Percentiles rank a stretch among this genome's conserved stretches.
Conservation (phyloP, 345 rosid species). For the Psidium guajava region DNA sequence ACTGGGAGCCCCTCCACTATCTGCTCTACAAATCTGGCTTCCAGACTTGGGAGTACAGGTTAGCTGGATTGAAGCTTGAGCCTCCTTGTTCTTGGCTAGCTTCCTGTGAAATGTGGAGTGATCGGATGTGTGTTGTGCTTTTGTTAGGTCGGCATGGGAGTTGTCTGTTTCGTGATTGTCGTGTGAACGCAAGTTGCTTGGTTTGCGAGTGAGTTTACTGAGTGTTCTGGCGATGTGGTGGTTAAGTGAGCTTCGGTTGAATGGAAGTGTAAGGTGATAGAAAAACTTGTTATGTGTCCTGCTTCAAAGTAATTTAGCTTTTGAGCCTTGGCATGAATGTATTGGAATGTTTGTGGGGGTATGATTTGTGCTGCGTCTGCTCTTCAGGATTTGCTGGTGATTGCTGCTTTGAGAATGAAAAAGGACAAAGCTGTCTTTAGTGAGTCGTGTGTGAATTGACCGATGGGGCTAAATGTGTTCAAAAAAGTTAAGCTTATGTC, state of each 20-base stretch:
- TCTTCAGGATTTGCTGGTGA: neutral
- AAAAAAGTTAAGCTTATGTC: neutral
- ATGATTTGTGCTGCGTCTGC: neutral
- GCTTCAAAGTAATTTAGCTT: neutral
- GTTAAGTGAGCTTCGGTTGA: neutral
- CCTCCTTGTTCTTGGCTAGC: neutral
- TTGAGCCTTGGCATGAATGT: neutral
- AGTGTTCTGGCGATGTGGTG: neutral
- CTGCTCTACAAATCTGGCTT: conserved; percentile 89
- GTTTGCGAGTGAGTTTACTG: neutral
- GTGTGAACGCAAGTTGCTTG: neutral
- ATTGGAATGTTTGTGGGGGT: accelerated
- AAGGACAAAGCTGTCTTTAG: neutral
- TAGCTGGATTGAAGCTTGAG: neutral
- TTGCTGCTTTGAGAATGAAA: neutral
- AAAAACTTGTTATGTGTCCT: neutral
- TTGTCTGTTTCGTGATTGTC: neutral
- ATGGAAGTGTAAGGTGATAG: neutral
- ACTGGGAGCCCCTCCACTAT: conserved; percentile 97
- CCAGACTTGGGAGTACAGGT: conserved; percentile 99
- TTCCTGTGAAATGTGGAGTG: neutral
- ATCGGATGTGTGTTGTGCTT: neutral
- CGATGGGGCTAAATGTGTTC: neutral
- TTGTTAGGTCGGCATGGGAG: neutral
- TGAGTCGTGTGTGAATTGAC: neutral